A percentile compares a stretch with the other conserved stretches of the same genome.
These are phyloP conservation scores for Peribolospora kevripleyi DNA, from an alignment of 768 basidiomycete genomes.

Conservation along the genomic window DNA sequence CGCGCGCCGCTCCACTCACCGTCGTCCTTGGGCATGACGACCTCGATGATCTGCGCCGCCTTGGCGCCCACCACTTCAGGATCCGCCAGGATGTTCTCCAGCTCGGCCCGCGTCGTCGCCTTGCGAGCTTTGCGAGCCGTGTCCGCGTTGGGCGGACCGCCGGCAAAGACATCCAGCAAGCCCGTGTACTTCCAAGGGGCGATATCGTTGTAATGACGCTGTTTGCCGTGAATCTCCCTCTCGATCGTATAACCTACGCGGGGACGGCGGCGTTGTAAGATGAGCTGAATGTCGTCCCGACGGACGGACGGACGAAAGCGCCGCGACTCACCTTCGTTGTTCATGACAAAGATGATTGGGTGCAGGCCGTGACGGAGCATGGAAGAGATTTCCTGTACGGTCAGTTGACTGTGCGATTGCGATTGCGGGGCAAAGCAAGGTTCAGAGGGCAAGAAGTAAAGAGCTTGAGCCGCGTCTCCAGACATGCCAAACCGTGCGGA, in stretches of 20 bases:
- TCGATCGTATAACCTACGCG: conserved; percentile 58
- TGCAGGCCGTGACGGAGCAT: conserved; percentile 49
- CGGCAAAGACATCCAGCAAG: conserved; percentile 19
- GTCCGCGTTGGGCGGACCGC: conserved; percentile 13
- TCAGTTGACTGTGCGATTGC: conserved; percentile 9
- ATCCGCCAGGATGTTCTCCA: conserved; percentile 42
- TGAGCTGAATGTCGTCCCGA: not conserved
- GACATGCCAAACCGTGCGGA: conserved; percentile 5
- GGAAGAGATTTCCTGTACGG: conserved; percentile 28
- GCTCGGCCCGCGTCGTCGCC: conserved; percentile 26
- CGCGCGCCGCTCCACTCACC: too few species aligned
- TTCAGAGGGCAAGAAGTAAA: conserved; percentile 7
- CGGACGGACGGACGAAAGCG: not conserved
- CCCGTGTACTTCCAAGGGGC: conserved; percentile 34
- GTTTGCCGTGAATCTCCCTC: conserved; percentile 28
- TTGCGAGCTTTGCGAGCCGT: conserved; percentile 14
- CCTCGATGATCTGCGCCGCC: too few species aligned
- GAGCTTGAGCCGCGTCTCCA: too few species aligned
- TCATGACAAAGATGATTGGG: conserved; percentile 27
- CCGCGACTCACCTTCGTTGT: conserved; percentile 19
- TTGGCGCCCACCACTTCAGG: too few species aligned
- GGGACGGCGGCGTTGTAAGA: not conserved
- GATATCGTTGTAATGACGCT: conserved; percentile 57
- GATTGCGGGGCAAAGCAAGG: not conserved
- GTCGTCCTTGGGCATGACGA: too few species aligned